Percentiles rank a stretch among this genome's conserved stretches.
phyloP scores from a whole-genome alignment of 495 filamentous ascomycete genomes.

The Lasiosphaeriaceae sp. region DNA sequence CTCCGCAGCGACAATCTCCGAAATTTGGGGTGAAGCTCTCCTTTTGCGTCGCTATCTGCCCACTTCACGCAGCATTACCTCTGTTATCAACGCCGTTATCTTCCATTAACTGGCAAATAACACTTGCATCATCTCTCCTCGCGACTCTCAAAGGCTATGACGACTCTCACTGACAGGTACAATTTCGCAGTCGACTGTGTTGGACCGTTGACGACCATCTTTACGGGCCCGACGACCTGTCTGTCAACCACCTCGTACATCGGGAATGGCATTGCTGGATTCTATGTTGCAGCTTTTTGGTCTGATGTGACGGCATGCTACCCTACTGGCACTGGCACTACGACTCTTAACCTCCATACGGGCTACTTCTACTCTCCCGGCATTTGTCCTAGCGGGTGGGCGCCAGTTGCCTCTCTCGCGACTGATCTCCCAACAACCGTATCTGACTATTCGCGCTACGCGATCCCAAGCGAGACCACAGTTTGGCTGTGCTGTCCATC shows the following conservation, averaged over 20 bases:
- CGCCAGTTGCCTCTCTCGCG: neutral
- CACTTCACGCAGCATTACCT: no score
- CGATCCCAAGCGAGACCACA: neutral
- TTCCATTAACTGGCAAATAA: no score
- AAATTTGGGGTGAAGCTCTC: no score
- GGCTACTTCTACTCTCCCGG: slow-evolving; percentile 2
- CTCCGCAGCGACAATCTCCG: no score
- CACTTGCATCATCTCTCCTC: no score
- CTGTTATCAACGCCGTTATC: no score
- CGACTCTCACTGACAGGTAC: no score
- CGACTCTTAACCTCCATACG: slow-evolving; percentile 2
- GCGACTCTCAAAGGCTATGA: no score
- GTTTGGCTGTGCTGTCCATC: slow-evolving; percentile 9
- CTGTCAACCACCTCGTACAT: slow-evolving; percentile 3
- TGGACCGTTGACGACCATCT: slow-evolving; percentile 2
- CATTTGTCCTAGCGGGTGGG: slow-evolving; percentile 7
- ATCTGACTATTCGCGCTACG: neutral
- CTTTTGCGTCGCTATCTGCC: no score
- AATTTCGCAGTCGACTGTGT: neutral
- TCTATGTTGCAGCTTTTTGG: slow-evolving; percentile 11
- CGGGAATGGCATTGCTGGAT: slow-evolving; percentile 5
- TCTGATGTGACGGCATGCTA: slow-evolving; percentile 1
- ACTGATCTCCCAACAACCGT: neutral
- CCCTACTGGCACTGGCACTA: neutral
- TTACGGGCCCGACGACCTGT: slow-evolving; percentile 10